Percentiles rank a stretch among this genome's conserved stretches.
phyloP scores from a whole-genome alignment of 257 asterid species.

The Ligustrum vulgare region DNA sequence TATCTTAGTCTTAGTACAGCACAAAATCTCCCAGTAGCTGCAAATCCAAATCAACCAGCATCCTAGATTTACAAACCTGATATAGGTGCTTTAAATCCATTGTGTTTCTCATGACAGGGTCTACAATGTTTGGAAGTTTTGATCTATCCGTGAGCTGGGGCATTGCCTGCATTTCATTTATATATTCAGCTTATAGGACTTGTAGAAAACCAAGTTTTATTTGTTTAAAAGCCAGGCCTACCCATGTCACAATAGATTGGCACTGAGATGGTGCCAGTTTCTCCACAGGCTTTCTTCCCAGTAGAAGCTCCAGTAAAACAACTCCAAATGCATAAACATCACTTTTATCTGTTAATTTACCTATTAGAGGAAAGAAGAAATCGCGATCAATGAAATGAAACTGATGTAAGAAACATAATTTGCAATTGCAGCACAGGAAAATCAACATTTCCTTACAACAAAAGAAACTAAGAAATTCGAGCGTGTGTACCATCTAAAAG shows the following conservation, averaged over 20 bases:
- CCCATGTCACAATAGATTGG: constrained; percentile 81
- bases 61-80: constrained; percentile 44
- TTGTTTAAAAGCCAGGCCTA: constrained; percentile 21
- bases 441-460: neutral
- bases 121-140: constrained; percentile 67
- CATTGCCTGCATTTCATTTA: constrained; percentile 58
- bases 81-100: constrained; percentile 67
- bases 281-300: constrained; percentile 70
- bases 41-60: neutral
- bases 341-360: constrained; percentile 69
- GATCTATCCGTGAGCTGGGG: constrained; percentile 80
- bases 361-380: constrained; percentile 22
- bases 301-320: constrained; percentile 73
- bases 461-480: neutral
- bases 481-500: constrained; percentile 60
- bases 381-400: neutral
- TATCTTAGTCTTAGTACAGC: neutral
- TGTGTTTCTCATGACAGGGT: constrained; percentile 54
- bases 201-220: neutral
- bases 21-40: neutral
- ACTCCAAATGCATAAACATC: constrained; percentile 84
- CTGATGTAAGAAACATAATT: neutral
- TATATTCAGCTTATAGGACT: neutral
- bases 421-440: neutral
- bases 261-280: constrained; percentile 51